Evolutionary conservation across 1,139 yeast genomes (phyloP).

Genomic region (Diutina scorzettiae): DNA sequence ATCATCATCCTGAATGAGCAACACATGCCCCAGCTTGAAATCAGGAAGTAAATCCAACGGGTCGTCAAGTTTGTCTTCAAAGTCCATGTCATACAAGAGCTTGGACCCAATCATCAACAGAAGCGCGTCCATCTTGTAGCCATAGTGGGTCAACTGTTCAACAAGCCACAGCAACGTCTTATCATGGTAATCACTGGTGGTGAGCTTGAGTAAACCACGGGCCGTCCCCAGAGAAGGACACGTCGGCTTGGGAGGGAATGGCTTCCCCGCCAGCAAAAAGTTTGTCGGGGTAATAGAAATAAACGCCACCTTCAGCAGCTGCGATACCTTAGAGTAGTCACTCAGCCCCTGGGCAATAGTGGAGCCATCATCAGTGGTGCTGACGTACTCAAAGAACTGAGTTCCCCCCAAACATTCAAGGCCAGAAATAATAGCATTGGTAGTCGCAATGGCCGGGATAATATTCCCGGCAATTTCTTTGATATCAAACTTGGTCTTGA

Average conservation of each 20-base stretch:
- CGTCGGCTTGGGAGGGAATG: slow-evolving; percentile 47
- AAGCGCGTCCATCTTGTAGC: slow-evolving; percentile 56
- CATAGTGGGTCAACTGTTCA: slow-evolving; percentile 34
- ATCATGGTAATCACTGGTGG: slow-evolving; percentile 10
- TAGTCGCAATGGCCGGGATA: slow-evolving; percentile 96
- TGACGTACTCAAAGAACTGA: slow-evolving; percentile 26
- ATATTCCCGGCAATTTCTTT: slow-evolving; percentile 96
- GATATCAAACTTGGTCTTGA: slow-evolving; percentile 72
- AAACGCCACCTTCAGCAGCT: slow-evolving; percentile 39
- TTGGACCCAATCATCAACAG: slow-evolving; percentile 47
- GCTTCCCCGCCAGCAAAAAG: slow-evolving; percentile 51
- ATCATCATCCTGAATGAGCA: slow-evolving; percentile 70
- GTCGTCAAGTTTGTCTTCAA: slow-evolving; percentile 60
- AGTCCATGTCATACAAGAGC: slow-evolving; percentile 75
- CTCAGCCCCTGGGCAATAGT: slow-evolving; percentile 10
- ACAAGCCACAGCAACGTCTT: slow-evolving; percentile 31
- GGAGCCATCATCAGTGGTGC: slow-evolving; percentile 15
- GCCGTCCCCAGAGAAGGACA: slow-evolving; percentile 27
- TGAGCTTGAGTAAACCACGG: slow-evolving; percentile 8
- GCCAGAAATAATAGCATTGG: slow-evolving; percentile 92
- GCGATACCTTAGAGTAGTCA: neutral
- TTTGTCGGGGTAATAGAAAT: slow-evolving; percentile 60
- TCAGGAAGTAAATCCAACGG: slow-evolving; percentile 40
- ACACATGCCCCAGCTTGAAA: slow-evolving; percentile 42
- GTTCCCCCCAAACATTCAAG: slow-evolving; percentile 66